Evolutionary conservation across 2,329 filamentous ascomycete species (phyloP), one percentile per base, ranked within the genome.

Genomic region (Trichoderma sp.): DNA sequence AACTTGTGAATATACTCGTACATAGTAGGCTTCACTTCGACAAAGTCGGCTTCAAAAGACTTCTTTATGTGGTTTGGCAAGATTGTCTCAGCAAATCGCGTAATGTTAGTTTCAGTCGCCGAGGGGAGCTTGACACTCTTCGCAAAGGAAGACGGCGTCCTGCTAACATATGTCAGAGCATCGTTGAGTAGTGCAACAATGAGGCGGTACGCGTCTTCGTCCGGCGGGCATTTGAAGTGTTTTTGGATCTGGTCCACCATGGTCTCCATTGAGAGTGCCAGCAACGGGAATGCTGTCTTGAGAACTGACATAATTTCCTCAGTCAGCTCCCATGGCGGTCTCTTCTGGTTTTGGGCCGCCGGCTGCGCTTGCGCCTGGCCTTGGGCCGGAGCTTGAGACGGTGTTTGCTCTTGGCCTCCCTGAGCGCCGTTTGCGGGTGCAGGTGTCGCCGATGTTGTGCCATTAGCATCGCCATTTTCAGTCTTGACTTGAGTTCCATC

Each of bases 221-320:
- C 96, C 0, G 95, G 95, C 16, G 95, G 95, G 75, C 96, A 98
- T 82, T 99, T 99, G 87, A 99, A 99, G 81, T 98, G 91, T 84
- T 98, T 98, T 79, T 96, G 92, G 69, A 99, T 97, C 80, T 98
- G 95, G 77, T 99, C 96, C 34, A 98, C 94, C 94, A 98, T 99
- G 0, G 95, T 97, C 82, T 99, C 96, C 96, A 99, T 98, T 0
- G 95, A 97, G 54, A 98, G 83, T 11, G 96, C 96, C 74, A 99
- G 87, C 21, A 99, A 86, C 28, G 96, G 96, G 84, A 98, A 99
- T 0, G 95, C 94, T 7, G 96, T 98, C 84, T 99, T 98, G 66
- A 99, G 89, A 34, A 94, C 92, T 39, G 94, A 92, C 86, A 97
- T 94, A 70, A 99, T 93, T 77, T 98, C 94, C 74, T 99, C 96